These are phyloP conservation scores for Syzygium jambos DNA, from an alignment of 345 rosid species.

Conservation along the genomic window DNA sequence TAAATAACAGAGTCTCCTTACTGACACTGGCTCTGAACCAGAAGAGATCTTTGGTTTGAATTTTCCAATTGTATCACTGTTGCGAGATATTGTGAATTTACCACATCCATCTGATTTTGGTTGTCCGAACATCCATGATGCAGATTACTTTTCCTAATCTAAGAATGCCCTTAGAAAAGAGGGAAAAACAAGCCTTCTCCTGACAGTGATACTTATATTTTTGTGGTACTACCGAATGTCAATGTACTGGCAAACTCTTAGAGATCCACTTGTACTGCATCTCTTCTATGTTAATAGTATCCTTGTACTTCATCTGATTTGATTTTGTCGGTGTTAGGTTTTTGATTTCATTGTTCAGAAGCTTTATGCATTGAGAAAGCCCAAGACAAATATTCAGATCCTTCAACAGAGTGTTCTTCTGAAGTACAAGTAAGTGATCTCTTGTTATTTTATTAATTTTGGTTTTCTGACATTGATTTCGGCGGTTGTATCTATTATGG, in stretches of 20 bases:
- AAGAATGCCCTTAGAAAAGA: background rate
- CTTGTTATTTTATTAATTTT: background rate
- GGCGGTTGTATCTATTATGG: background rate
- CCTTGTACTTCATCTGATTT: background rate
- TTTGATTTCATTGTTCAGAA: constrained; percentile 97
- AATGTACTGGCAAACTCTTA: background rate
- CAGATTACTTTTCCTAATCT: background rate
- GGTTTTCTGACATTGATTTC: background rate
- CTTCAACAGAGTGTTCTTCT: constrained; percentile 95
- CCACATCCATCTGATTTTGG: background rate
- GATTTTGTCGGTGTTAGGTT: constrained; percentile 35
- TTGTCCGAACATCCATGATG: background rate
- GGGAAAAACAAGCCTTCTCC: background rate
- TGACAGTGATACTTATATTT: background rate
- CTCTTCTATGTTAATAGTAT: background rate
- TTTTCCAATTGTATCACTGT: background rate
- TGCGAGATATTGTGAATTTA: background rate
- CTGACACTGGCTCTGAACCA: background rate
- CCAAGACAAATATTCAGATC: constrained; percentile 97
- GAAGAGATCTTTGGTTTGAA: background rate
- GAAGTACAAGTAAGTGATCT: constrained; percentile 75
- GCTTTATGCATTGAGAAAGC: constrained; percentile 93
- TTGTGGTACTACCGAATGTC: background rate
- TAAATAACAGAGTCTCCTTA: background rate
- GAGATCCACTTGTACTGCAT: background rate